Percentiles rank a stretch among this genome's conserved stretches.
phyloP scores from a whole-genome alignment of 352 stramenopile genomes.

The Pythium volutum region DNA sequence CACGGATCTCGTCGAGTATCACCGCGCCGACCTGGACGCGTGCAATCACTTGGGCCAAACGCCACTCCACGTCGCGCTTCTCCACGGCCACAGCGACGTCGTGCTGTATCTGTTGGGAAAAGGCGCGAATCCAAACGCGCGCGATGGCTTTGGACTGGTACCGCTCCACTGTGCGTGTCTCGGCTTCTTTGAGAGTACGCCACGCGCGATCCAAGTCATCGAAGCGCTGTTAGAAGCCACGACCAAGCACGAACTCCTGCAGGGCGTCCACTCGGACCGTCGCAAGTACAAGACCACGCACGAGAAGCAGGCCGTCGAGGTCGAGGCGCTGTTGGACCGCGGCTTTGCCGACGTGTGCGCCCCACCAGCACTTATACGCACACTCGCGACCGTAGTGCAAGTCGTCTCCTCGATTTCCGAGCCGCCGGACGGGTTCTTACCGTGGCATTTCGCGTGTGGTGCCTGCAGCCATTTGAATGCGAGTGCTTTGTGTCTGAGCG shows the following conservation, averaged over 20 bases:
- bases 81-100: conserved; percentile 51
- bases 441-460: conserved; percentile 67
- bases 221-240: conserved; percentile 32
- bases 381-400: conserved; percentile 32
- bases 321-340: conserved; percentile 52
- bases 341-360: conserved; percentile 34
- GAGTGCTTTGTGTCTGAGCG: conserved; percentile 36
- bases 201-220: conserved; percentile 33
- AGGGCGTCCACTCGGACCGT: conserved; percentile 38
- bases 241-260: conserved; percentile 24
- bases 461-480: conserved; percentile 36
- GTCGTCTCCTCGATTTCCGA: conserved; percentile 27
- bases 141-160: conserved; percentile 47
- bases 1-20: conserved; percentile 29
- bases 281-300: conserved; percentile 54
- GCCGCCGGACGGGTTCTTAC: conserved; percentile 33
- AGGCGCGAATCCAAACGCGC: conserved; percentile 60
- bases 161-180: conserved; percentile 70
- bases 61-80: conserved; percentile 57
- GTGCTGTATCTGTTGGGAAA: conserved; percentile 38
- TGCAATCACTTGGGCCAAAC: conserved; percentile 67
- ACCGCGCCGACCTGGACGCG: conserved; percentile 44
- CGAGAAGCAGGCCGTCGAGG: conserved; percentile 50
- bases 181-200: conserved; percentile 37
- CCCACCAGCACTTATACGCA: conserved; percentile 34